phyloP scores from a whole-genome alignment of 345 rosid species.

The Excoecaria cochinchinensis region DNA sequence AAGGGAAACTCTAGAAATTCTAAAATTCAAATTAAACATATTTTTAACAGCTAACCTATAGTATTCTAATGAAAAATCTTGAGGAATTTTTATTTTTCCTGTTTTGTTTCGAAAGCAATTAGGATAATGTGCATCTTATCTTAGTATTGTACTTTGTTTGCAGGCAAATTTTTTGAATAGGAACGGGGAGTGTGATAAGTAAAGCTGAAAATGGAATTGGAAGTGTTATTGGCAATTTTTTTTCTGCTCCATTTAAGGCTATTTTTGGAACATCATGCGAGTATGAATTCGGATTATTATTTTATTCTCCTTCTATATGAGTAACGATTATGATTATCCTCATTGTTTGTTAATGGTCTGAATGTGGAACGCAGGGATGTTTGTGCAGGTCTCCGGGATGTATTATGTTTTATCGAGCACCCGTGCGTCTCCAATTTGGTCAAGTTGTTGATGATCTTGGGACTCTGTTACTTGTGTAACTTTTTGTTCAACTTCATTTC shows the following conservation, averaged over 20 bases:
- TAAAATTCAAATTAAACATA: no score
- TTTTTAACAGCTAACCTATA: no score
- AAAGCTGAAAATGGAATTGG: slow-evolving; percentile 57
- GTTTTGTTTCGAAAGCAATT: no score
- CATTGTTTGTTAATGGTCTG: no score
- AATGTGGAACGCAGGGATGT: slow-evolving; percentile 46
- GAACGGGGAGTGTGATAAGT: slow-evolving; percentile 36
- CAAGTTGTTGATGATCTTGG: slow-evolving; percentile 52
- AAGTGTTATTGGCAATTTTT: slow-evolving; percentile 45
- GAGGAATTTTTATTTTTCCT: no score
- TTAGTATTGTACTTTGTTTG: no score
- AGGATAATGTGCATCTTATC: no score
- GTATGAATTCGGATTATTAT: slow-evolving; percentile 24
- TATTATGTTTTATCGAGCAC: slow-evolving; percentile 70
- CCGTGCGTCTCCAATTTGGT: slow-evolving; percentile 60
- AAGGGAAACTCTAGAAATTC: no score
- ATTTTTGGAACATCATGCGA: slow-evolving; percentile 56
- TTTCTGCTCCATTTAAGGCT: slow-evolving; percentile 61
- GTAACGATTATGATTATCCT: background rate
- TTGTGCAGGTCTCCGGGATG: slow-evolving; percentile 74
- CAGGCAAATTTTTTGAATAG: no score
- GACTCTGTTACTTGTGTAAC: slow-evolving; percentile 62
- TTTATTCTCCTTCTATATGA: background rate
- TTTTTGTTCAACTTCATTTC: background rate
- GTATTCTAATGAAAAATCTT: no score